Base-by-base conservation (phyloP, 164 flowering plant genomes). In the Warburgia ugandensis region DNA sequence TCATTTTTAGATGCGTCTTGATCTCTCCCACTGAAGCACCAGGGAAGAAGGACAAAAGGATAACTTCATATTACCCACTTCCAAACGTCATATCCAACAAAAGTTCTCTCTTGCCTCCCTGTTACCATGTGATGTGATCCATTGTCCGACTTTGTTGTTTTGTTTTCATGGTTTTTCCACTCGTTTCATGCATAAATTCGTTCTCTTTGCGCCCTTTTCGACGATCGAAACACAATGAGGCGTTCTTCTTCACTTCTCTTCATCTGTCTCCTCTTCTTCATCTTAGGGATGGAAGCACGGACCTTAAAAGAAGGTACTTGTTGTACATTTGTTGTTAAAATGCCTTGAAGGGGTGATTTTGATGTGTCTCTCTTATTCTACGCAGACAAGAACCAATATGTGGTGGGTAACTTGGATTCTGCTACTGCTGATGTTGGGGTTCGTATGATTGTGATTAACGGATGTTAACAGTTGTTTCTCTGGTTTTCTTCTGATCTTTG, bases 341-440 rank as follows among this genome's bases (percentile, higher is more conserved):
- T 6, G n/a, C 45, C n/a, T n/a, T n/a, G n/a, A n/a, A n/a, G n/a
- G n/a, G n/a, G n/a, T n/a, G n/a, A 21, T 21, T 20, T 16, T 17
- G 25, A 22, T 39, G 22, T 43, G 11, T 17, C 11, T 43, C 25
- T 10, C 25, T 43, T 27, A 4, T 14, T 3, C 14, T 43, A 16
- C 25, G 29, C 47, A 43, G 47, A 43, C 11, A 43, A 23, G 12
- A 23, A 43, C 29, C 28, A 23, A 43, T 16, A 22, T 43, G 47
- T 23, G 47, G 47, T 43, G 17, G 43, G 43, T 39, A 9, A 39
- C 5, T 19, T 39, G 43, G 47, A 29, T 13, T 12, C 47, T 23
- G 27, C 29, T 23, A 12, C 4, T 43, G 22, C 47, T 23, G 28
- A 11, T 4, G 13, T 22, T 3, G 47, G 21, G 47, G 47, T 43